Evolutionary conservation across 2,329 filamentous ascomycete genomes (phyloP).

Genomic region (Scytalidium lignicola): DNA sequence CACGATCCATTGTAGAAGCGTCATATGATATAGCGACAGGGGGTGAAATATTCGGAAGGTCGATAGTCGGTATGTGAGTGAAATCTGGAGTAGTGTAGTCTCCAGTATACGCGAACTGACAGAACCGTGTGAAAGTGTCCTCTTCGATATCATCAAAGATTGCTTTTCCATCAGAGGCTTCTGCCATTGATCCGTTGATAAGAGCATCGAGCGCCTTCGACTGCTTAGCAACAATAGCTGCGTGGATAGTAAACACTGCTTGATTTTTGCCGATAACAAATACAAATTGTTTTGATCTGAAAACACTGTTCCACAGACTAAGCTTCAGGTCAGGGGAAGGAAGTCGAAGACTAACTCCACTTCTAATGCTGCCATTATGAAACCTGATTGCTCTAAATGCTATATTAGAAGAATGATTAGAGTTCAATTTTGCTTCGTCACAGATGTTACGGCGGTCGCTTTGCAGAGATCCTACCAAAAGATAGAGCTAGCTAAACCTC

Average conservation of each 20-base stretch:
- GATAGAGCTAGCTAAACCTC: no score
- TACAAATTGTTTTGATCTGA: conserved; percentile 11
- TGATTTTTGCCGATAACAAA: conserved; percentile 12
- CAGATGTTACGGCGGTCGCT: no score
- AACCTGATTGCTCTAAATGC: no score
- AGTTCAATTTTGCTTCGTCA: no score
- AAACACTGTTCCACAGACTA: conserved; percentile 5
- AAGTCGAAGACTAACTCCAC: background rate
- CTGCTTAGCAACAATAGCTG: conserved; percentile 13
- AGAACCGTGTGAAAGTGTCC: conserved; percentile 15
- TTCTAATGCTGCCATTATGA: background rate
- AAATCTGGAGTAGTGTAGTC: conserved; percentile 14
- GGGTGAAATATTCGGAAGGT: conserved; percentile 5
- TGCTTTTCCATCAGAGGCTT: conserved; percentile 13
- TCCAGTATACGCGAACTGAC: conserved; percentile 17
- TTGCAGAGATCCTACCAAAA: no score
- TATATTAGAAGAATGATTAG: no score
- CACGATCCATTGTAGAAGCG: no score
- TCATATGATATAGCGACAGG: no score
- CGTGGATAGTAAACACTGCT: conserved; percentile 9
- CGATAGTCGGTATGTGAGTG: conserved; percentile 8
- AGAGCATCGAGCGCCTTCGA: conserved; percentile 14
- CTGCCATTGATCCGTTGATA: conserved; percentile 14
- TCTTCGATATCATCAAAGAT: conserved; percentile 14
- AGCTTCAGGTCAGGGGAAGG: background rate